A percentile compares a stretch with the other conserved stretches of the same genome.
Evolutionary conservation across 495 filamentous ascomycete species (phyloP).

Genomic region (Jackrogersella multiformis): DNA sequence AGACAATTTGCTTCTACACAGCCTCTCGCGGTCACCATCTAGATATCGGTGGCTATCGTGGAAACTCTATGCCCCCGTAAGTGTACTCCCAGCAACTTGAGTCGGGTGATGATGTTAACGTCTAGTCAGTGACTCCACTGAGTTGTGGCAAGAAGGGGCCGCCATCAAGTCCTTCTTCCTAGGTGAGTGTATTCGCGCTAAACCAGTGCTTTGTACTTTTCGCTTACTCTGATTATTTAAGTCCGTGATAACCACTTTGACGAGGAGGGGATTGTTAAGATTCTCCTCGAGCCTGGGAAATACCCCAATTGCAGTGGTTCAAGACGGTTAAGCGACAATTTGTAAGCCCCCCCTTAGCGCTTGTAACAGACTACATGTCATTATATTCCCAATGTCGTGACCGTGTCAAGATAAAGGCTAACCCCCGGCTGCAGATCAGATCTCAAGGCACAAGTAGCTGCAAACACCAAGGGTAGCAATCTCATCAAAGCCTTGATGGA

Average conservation of each 20-base stretch:
- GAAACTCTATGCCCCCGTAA: slow-evolving; percentile 92
- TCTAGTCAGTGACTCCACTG: slow-evolving; percentile 51
- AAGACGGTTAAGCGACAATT: slow-evolving; percentile 87
- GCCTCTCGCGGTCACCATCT: slow-evolving; percentile 95
- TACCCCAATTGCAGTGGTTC: slow-evolving; percentile 90
- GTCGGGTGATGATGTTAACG: slow-evolving; percentile 59
- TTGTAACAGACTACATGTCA: slow-evolving; percentile 46
- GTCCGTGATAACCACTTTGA: slow-evolving; percentile 91
- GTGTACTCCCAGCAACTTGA: neutral
- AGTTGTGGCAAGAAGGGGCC: slow-evolving; percentile 94
- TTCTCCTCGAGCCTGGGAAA: slow-evolving; percentile 85
- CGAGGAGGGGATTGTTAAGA: slow-evolving; percentile 83
- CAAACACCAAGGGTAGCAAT: slow-evolving; percentile 93
- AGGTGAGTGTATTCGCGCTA: too few species aligned
- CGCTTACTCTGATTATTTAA: too few species aligned
- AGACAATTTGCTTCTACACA: slow-evolving; percentile 94
- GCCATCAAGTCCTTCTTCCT: slow-evolving; percentile 77
- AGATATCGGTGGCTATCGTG: slow-evolving; percentile 93
- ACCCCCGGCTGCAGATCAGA: slow-evolving; percentile 76
- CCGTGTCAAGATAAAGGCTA: slow-evolving; percentile 61
- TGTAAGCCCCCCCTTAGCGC: slow-evolving; percentile 66
- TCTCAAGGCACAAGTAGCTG: slow-evolving; percentile 93
- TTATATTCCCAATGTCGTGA: slow-evolving; percentile 63
- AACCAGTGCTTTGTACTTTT: too few species aligned
- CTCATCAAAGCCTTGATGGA: slow-evolving; percentile 84